Conservation (phyloP, 2,329 filamentous ascomycete genomes). For the Pseudogymnoascus destructans region DNA sequence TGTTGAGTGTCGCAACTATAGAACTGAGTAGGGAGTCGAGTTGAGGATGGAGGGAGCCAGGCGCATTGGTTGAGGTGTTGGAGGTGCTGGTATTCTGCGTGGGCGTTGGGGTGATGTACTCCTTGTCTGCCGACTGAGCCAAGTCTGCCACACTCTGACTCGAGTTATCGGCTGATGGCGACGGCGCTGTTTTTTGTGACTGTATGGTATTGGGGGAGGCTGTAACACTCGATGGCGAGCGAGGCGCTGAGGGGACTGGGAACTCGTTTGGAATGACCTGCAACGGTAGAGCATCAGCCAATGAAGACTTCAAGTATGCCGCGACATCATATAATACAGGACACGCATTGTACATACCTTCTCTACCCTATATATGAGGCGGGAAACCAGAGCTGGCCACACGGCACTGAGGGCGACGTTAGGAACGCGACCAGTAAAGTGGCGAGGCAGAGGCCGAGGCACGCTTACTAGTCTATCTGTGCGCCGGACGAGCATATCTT, state of each 20-base stretch:
- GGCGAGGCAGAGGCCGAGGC: background rate
- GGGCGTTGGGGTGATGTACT: slow-evolving; percentile 43
- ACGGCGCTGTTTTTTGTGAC: slow-evolving; percentile 47
- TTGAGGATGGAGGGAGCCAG: slow-evolving; percentile 46
- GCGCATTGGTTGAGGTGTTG: slow-evolving; percentile 3
- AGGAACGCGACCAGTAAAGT: slow-evolving; percentile 9
- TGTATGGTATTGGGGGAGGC: slow-evolving; percentile 51
- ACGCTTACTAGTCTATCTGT: slow-evolving; percentile 41
- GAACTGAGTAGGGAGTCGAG: slow-evolving; percentile 48
- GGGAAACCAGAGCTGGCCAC: slow-evolving; percentile 30
- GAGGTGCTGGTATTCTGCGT: slow-evolving; percentile 26
- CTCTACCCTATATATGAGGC: slow-evolving; percentile 28
- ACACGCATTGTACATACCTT: slow-evolving; percentile 17
- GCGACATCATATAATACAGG: background rate
- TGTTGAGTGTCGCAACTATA: slow-evolving; percentile 47
- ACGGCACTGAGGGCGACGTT: slow-evolving; percentile 24
- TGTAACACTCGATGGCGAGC: slow-evolving; percentile 37
- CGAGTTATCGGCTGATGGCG: slow-evolving; percentile 31
- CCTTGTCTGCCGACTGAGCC: slow-evolving; percentile 49
- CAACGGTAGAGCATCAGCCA: background rate
- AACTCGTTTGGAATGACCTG: slow-evolving; percentile 69
- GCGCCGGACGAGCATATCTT: slow-evolving; percentile 37
- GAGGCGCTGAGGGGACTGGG: slow-evolving; percentile 42
- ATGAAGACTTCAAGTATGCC: background rate
- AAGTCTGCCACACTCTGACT: slow-evolving; percentile 16